Evolutionary conservation across 805 yeast species (phyloP), one percentile per base, ranked within the genome.

Genomic region (Wickerhamomyces bisporus): DNA sequence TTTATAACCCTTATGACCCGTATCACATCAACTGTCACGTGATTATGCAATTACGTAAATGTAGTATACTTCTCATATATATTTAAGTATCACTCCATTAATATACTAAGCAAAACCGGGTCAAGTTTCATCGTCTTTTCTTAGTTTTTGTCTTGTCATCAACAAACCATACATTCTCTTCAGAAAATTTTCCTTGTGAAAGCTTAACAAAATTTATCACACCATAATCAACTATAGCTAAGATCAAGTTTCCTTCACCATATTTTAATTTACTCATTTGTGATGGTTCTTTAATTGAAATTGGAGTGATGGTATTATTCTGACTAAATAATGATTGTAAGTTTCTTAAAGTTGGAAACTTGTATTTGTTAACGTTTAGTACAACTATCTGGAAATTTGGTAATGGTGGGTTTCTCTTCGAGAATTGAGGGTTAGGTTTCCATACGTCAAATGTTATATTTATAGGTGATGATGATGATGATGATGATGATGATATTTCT

Each of bases 331-430:
- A 41, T 4, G 48, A 31, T 24, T 65, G 62, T 2, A 80, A 53
- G 11, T 75, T 73, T 1, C 46, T 12, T 3, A 68, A 58, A 0
- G 64, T 58, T 0, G 87, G 86, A 34, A 81, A 70, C 14, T 57
- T 55, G 18, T 52, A 37, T 3, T 58, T 55, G 10, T 62, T 64
- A 4, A 74, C 68, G 41, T 77, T 73, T 13, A 77, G 68, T 0
- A 86, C 75, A 2, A 75, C 68, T 1, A 91, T 60, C 48, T 81
- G 86, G 55, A 75, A 89, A 56, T 89, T 89, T 1, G 96, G 95
- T 3, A 52, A 32, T 0, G 81, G 78, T 1, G 95, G 94, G 17
- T 54, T 50, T 25, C 76, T 78, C 49, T 87, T 87, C 41, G 79
- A 79, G 63, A 84, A 89, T 3, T 65, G 60, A 0, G 84, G 70